Percentiles rank a stretch among this genome's conserved stretches.
Evolutionary conservation across 140 eudicot species (phyloP).

Genomic region (Senecio squalidus): DNA sequence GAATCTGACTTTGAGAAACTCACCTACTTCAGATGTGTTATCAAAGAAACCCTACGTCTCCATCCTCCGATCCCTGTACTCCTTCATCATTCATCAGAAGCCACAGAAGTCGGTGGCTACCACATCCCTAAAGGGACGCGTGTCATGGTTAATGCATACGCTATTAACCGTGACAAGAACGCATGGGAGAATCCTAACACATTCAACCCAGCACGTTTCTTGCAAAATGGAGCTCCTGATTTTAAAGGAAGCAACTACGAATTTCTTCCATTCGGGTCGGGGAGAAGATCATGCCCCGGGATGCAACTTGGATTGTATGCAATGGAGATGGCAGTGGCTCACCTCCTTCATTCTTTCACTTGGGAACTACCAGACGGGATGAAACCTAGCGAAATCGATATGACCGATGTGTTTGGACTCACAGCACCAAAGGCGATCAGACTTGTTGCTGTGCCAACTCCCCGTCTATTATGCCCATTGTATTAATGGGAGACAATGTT

Average conservation of each 20-base stretch:
- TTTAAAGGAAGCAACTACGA: conserved; percentile 45
- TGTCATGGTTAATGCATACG: conserved; percentile 35
- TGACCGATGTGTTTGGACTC: conserved; percentile 68
- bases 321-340: conserved; percentile 63
- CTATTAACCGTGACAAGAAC: conserved; percentile 35
- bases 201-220: conserved; percentile 37
- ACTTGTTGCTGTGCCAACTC: conserved; percentile 59
- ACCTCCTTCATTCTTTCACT: conserved; percentile 53
- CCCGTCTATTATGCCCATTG: conserved; percentile 47
- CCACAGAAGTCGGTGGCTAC: conserved; percentile 49
- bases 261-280: conserved; percentile 45
- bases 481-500: conserved; percentile 18
- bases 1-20: conserved; percentile 66
- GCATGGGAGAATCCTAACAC: conserved; percentile 33
- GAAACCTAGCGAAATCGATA: conserved; percentile 62
- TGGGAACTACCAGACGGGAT: conserved; percentile 78
- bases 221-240: conserved; percentile 34
- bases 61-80: conserved; percentile 84
- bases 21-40: conserved; percentile 47
- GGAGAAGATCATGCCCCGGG: conserved; percentile 61
- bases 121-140: conserved; percentile 39
- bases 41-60: conserved; percentile 64
- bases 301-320: conserved; percentile 71
- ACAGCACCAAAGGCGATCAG: conserved; percentile 68
- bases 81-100: conserved; percentile 62